Evolutionary conservation across 2,329 filamentous ascomycete species (phyloP), one percentile per base, ranked within the genome.

Genomic region (Neofusicoccum umdonicola): DNA sequence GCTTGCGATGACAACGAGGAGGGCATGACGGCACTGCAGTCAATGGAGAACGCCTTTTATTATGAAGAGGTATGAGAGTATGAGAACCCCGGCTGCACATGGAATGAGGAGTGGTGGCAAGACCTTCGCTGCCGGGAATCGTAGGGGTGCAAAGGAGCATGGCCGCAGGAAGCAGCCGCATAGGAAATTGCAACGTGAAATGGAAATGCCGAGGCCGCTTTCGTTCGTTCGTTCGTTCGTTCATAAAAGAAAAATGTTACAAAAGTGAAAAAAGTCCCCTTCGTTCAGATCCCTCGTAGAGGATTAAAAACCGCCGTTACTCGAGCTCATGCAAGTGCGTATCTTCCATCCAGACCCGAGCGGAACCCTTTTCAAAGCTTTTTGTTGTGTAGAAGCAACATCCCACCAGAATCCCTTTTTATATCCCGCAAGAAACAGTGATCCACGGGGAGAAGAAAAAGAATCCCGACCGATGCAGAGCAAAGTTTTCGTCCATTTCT

Each of bases 171-270:
- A 44, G 54, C 39, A 34, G 22, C 42, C n/a, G 31, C 56, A n/a
- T 12, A 15, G 37, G 19, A 35, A 44, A 19, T 42, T 57, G 52
- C 52, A 47, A 47, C 27, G n/a, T 37, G 27, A 37, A 58, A 47
- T 47, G 42, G 42, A 60, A 47, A 60, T 47, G 56, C 56, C 56
- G 11, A 15, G 27, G 56, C 56, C 56, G 56, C 56, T 60, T 60
- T 60, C 56, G 56, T 60, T 47, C 54, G 54, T 22, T 22, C 54
- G 54, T 22, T 22, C 51, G 37, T 54, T 47, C 48, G 48, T 51
- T 51, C 48, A 19, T 54, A 37, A 54, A 39, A n/a, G 17, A 31
- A 60, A 57, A 60, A 47, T 60, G 27, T 19, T 60, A 60, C 56
- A 60, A 37, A 27, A 60, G 11, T 34, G 41, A 60, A 60, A 37